Evolutionary conservation across 2,329 filamentous ascomycete species (phyloP).

Genomic region (Lachnellula willkommii): DNA sequence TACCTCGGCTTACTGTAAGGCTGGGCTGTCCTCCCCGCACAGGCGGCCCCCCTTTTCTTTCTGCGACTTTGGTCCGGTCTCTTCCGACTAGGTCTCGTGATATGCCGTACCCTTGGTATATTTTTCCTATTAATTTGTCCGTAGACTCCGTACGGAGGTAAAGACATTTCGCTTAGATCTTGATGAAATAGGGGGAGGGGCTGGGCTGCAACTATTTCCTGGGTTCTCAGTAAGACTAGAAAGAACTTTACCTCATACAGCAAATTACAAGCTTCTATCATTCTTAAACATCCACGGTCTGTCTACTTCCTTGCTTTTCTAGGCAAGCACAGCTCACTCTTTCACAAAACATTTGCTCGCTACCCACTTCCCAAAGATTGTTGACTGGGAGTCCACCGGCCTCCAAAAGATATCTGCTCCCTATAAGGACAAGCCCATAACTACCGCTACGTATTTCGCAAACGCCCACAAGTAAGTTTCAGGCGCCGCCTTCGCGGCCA

Average conservation of each 20-base stretch:
- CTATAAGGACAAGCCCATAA: not conserved
- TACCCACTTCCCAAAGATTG: conserved; percentile 5
- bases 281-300: not conserved
- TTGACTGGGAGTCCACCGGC: conserved; percentile 1
- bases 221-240: too few species aligned
- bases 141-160: too few species aligned
- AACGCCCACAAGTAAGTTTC: not conserved
- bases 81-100: not conserved
- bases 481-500: not conserved
- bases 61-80: not conserved
- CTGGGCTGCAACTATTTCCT: too few species aligned
- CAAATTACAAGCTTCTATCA: not conserved
- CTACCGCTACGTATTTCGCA: not conserved
- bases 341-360: conserved; percentile 2
- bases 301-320: not conserved
- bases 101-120: not conserved
- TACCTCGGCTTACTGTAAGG: not conserved
- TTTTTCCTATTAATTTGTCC: not conserved
- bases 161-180: too few species aligned
- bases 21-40: not conserved
- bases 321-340: not conserved
- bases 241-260: not conserved
- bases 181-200: too few species aligned
- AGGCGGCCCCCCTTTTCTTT: not conserved
- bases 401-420: conserved; percentile 7